Conservation (phyloP, 2,329 filamentous ascomycete genomes). For the Cladobotryum protrusum region DNA sequence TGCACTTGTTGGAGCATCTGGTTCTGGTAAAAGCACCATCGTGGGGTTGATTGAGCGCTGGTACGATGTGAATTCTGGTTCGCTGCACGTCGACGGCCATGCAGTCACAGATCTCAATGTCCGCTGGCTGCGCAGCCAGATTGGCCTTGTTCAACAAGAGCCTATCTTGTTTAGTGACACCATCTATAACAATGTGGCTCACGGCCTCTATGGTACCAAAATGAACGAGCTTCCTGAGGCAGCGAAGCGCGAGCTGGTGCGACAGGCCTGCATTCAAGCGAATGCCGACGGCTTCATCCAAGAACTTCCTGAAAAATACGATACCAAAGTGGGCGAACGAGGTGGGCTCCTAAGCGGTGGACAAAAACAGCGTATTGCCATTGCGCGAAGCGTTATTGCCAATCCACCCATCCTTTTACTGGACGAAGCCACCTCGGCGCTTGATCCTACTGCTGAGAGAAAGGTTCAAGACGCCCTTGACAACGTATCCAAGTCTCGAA, state of each 20-base stretch:
- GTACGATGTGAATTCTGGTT: constrained; percentile 41
- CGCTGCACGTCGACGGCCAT: constrained; percentile 24
- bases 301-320: constrained; percentile 8
- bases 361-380: constrained; percentile 14
- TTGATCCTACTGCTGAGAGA: constrained; percentile 17
- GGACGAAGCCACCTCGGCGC: constrained; percentile 15
- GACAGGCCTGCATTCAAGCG: too few species aligned
- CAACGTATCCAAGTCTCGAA: neutral
- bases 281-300: constrained; percentile 16
- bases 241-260: constrained; percentile 11
- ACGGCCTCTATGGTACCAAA: constrained; percentile 15
- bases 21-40: constrained; percentile 45
- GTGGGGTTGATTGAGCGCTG: constrained; percentile 47
- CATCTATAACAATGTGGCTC: constrained; percentile 23
- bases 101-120: constrained; percentile 34
- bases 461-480: constrained; percentile 43
- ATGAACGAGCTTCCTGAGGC: neutral
- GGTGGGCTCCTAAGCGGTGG: constrained; percentile 12
- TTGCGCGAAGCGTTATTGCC: constrained; percentile 15
- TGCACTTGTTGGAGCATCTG: constrained; percentile 48
- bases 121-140: constrained; percentile 41
- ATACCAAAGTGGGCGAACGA: constrained; percentile 11
- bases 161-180: constrained; percentile 19
- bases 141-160: constrained; percentile 35
- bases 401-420: constrained; percentile 18